phyloP scores from a whole-genome alignment of 805 yeast species.

The Lachancea quebecensis region DNA sequence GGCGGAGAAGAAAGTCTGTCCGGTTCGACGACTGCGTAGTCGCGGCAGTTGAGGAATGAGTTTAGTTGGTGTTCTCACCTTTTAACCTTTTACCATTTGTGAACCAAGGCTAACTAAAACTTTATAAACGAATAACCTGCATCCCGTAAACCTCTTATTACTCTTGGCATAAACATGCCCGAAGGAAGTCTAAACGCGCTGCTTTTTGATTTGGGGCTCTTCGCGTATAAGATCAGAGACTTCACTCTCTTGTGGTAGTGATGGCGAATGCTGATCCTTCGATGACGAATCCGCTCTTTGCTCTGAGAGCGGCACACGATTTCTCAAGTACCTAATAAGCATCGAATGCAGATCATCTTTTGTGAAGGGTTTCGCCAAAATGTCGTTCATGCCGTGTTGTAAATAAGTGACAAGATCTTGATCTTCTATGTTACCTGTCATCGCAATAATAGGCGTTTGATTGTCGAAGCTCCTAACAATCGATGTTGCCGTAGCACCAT shows the following conservation, averaged over 20 bases:
- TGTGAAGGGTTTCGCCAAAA: constrained; percentile 89
- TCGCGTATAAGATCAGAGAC: constrained; percentile 8
- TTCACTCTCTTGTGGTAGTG: constrained; percentile 3
- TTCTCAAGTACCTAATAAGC: constrained; percentile 63
- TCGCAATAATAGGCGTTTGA: constrained; percentile 84
- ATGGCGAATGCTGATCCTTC: constrained; percentile 6
- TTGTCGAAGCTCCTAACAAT: constrained; percentile 79
- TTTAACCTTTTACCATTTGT: neutral
- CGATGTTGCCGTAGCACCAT: constrained; percentile 87
- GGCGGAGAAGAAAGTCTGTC: constrained; percentile 56
- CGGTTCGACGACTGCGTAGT: constrained; percentile 58
- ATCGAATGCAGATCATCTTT: constrained; percentile 77
- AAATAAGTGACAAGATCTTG: constrained; percentile 73
- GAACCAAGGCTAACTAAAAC: neutral
- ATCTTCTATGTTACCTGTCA: constrained; percentile 86
- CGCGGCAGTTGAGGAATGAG: constrained; percentile 37
- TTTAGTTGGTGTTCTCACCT: neutral
- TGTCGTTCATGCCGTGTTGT: constrained; percentile 87
- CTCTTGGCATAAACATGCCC: neutral
- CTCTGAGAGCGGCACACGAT: constrained; percentile 36
- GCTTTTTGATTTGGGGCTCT: constrained; percentile 22
- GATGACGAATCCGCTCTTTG: constrained; percentile 14
- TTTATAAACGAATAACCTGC: neutral
- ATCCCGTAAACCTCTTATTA: neutral
- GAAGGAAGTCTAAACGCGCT: constrained; percentile 16